A percentile compares a stretch with the other conserved stretches of the same genome.
These are phyloP conservation scores for Acanthochlamys bracteata DNA, from an alignment of 106 monocot species.

Conservation along the genomic window DNA sequence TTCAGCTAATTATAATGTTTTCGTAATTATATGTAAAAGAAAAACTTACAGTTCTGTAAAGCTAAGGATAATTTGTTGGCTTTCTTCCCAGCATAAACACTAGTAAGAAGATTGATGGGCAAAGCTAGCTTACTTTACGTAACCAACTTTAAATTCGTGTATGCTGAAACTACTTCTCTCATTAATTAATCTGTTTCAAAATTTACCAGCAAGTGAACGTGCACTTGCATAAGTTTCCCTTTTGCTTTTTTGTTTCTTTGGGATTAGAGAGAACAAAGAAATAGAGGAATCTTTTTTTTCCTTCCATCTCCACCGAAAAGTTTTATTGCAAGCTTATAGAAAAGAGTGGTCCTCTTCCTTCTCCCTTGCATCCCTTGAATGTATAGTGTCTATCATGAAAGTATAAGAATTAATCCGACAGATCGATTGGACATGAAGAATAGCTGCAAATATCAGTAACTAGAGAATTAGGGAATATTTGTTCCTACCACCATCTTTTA, in stretches of 20 bases:
- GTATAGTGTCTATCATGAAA: constrained; percentile 9
- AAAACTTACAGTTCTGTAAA: too few relatives aligned
- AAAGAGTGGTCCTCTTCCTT: neutral
- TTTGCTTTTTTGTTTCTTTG: constrained; percentile 2
- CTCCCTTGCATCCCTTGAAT: neutral
- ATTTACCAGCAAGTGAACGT: neutral
- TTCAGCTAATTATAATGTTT: too few relatives aligned
- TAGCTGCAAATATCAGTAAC: neutral
- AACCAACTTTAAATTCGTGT: too few relatives aligned
- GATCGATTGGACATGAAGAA: constrained; percentile 13
- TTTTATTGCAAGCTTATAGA: too few relatives aligned
- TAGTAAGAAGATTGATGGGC: too few relatives aligned
- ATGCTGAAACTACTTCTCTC: too few relatives aligned
- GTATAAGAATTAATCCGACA: constrained; percentile 3
- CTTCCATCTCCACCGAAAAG: constrained; percentile 21
- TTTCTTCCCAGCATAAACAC: too few relatives aligned
- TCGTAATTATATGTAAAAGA: too few relatives aligned
- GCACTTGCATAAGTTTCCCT: neutral
- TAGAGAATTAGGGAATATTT: neutral
- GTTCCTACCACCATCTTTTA: neutral
- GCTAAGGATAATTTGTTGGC: too few relatives aligned
- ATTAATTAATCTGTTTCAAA: too few relatives aligned
- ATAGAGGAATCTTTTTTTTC: neutral
- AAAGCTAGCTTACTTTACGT: too few relatives aligned
- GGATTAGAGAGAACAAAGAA: constrained; percentile 6